Base-by-base conservation (phyloP, 1,284 basidiomycete genomes). In the Tranzscheliella williamsii region DNA sequence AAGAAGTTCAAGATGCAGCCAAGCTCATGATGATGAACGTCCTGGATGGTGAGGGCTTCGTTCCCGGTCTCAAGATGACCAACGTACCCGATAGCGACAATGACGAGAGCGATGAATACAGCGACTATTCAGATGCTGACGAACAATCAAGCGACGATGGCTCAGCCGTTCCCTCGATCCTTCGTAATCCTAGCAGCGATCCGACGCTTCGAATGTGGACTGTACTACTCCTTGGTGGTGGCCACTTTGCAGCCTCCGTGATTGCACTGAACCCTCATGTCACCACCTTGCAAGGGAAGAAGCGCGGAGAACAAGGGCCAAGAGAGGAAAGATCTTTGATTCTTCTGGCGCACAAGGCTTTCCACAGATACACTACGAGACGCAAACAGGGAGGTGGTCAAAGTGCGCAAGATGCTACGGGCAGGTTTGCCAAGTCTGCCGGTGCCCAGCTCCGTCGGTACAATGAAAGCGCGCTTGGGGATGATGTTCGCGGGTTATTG, bases 321-420 rank as follows among this genome's bases (percentile, higher is more conserved):
- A 26, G 48, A 15, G 62, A 69, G 40, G 56, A 68, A 21, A 60
- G 68, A 5, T 61, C 62, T 21, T 33, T 87, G 2, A 87, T 93
- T 70, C 84, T 98, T 3, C 71, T 98, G 32, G 83, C 83, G 53
- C 91, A 95, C 76, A 98, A 98, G 80, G 97, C 95, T 0, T 98
- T 97, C 79, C 95, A 98, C 79, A 86, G 95, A 6, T 99, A 99
- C 78, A 99, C 95, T 0, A 98, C 95, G 30, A 89, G 95, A 66
- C 84, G 90, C 63, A 98, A 98, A 79, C 95, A 99, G 81, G 95
- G 95, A 78, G 95, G 95, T 0, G 88, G 90, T 0, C 95, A 99
- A 79, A 87, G 87, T 1, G 72, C 88, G 3, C 95, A 97, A 70
- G 95, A 99, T 78, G 90, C 92, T 47, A 84, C 90, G 3, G 75